These are phyloP conservation scores for Orbilia brochopaga DNA, from an alignment of 2,329 filamentous ascomycete genomes.

Conservation along the genomic window DNA sequence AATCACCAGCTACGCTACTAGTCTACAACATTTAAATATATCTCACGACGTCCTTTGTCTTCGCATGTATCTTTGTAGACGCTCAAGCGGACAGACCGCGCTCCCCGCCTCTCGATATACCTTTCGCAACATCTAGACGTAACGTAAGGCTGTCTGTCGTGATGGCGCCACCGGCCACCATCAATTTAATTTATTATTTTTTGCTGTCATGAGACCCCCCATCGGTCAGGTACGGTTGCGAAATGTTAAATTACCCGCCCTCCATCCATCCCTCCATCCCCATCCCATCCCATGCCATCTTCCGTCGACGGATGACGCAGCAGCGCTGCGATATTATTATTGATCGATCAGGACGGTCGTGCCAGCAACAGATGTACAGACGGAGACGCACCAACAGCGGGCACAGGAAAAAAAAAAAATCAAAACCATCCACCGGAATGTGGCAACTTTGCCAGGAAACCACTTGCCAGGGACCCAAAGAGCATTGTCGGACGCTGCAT, in stretches of 20 bases:
- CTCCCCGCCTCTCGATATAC: too few relatives aligned
- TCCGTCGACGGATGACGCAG: too few relatives aligned
- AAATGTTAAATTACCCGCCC: neutral
- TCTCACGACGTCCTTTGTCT: too few relatives aligned
- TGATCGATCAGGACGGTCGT: too few relatives aligned
- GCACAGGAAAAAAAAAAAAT: neutral
- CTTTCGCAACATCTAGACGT: too few relatives aligned
- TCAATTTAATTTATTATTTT: neutral
- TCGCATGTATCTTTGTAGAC: too few relatives aligned
- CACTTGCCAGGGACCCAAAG: neutral
- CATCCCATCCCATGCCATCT: too few relatives aligned
- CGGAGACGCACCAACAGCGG: neutral
- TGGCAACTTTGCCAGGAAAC: neutral
- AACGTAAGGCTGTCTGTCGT: neutral
- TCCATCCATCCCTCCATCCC: neutral
- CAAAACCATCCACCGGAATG: neutral
- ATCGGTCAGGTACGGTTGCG: neutral
- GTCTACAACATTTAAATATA: too few relatives aligned
- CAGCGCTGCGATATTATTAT: too few relatives aligned
- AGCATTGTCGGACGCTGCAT: neutral
- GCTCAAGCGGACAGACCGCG: too few relatives aligned
- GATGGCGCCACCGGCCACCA: neutral
- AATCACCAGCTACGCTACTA: too few relatives aligned
- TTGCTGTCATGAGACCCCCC: slow-evolving; percentile 2
- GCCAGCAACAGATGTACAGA: neutral